Evolutionary conservation across 192 early-diverging fungal genomes (phyloP), one percentile per base, ranked within the genome.

Genomic region (Backusella circina): DNA sequence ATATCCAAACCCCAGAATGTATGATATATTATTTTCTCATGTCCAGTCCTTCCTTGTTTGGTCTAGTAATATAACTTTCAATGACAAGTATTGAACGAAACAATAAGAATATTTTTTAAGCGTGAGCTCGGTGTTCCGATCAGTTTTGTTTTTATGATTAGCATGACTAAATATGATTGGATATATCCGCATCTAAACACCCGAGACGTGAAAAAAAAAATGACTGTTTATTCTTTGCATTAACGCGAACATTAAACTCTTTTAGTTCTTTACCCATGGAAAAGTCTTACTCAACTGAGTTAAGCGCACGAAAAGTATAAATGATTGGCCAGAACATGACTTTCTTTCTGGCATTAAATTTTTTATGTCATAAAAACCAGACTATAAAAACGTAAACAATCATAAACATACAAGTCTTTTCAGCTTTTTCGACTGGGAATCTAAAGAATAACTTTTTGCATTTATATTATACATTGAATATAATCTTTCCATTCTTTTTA

Each of bases 341-440:
- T 61, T 61, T 26, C 54, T 61, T 61, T 61, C 23, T 61, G 54
- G 54, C 9, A 61, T 61, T 61, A 13, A 61, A 61, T 1, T 61
- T 61, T 54, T 61, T 61, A 12, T 47, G 44, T 18, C 44, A 47
- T 61, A 51, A n/a, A 21, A 21, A 50, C n/a, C n/a, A 51, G 50
- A 51, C 21, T 51, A 61, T 61, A 61, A 61, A 61, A 61, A 57
- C 21, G 51, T 5, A 61, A 61, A 28, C 26, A 61, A 61, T 61
- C 54, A 61, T 61, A 28, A 61, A 61, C 0, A 26, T 21, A 26
- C 12, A 3, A 9, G 72, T 32, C 76, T 57, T 51, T 70, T 77
- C 70, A 77, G 70, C 39, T 77, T 70, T 61, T 71, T 77, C 47
- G 75, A 32, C 75, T 77, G 70, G 65, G 61, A 44, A 72, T 71